phyloP scores from a whole-genome alignment of 1,139 yeast species.

The Lodderomyces jiufengensis region DNA sequence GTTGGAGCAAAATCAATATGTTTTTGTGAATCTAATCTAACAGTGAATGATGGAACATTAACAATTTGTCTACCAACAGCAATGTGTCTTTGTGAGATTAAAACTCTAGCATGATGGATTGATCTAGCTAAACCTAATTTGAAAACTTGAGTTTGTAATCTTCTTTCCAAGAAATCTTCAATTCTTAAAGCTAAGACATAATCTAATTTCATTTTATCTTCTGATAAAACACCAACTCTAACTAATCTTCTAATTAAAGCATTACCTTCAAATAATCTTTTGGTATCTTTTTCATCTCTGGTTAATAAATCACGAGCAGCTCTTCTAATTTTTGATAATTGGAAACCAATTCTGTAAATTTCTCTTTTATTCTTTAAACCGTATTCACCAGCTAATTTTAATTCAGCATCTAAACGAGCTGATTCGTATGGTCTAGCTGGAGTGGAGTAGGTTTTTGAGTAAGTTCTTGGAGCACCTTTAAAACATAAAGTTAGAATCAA shows the following conservation, averaged over 20 bases:
- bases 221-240: constrained; percentile 97
- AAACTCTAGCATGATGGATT: constrained; percentile 99
- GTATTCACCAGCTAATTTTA: constrained; percentile 98
- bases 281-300: constrained; percentile 99
- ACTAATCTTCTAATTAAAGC: constrained; percentile 98
- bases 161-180: constrained; percentile 99
- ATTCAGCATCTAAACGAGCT: constrained; percentile 98
- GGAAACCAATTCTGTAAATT: constrained; percentile 98
- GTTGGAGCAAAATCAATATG: constrained; percentile 99
- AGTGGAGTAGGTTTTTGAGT: constrained; percentile 98
- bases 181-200: constrained; percentile 96
- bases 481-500: constrained; percentile 25
- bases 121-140: constrained; percentile 99
- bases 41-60: constrained; percentile 98
- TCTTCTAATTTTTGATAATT: constrained; percentile 99
- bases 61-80: constrained; percentile 99
- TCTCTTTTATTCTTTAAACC: constrained; percentile 99
- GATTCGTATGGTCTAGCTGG: constrained; percentile 99
- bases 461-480: constrained; percentile 94
- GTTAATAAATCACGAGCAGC: constrained; percentile 99
- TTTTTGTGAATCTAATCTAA: constrained; percentile 99
- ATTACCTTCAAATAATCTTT: constrained; percentile 99
- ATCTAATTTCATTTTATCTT: constrained; percentile 99
- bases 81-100: constrained; percentile 98
- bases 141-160: constrained; percentile 99